A percentile compares a stretch with the other conserved stretches of the same genome.
Conservation (phyloP, 164 flowering plant genomes). For the Nymphaea colorata region DNA sequence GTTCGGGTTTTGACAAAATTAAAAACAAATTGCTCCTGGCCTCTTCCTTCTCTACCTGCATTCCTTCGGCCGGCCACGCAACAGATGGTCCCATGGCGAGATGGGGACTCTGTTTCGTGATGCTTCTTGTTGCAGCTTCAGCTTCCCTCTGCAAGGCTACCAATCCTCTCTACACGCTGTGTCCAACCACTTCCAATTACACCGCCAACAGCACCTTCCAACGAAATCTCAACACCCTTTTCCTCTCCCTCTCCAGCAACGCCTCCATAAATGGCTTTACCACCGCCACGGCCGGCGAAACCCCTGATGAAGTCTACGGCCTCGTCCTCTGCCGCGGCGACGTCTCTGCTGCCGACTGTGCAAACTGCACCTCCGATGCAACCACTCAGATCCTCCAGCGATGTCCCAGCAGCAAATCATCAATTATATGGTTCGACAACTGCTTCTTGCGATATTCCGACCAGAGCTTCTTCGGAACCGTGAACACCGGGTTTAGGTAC, state of each 20-base stretch:
- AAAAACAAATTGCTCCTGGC: too few species aligned
- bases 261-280: conserved; percentile 21
- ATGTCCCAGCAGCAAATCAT: conserved; percentile 27
- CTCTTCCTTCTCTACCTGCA: too few species aligned
- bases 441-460: conserved; percentile 33
- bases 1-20: too few species aligned
- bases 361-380: conserved; percentile 23
- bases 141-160: too few species aligned
- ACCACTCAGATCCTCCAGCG: conserved; percentile 11
- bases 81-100: too few species aligned
- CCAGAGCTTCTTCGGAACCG: conserved; percentile 21
- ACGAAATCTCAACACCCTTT: conserved; percentile 16
- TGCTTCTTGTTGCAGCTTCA: too few species aligned
- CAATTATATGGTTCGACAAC: conserved; percentile 30
- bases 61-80: too few species aligned
- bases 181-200: conserved; percentile 12
- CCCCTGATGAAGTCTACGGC: conserved; percentile 7
- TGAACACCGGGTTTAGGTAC: conserved; percentile 14
- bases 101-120: too few species aligned
- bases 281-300: conserved; percentile 2
- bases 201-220: conserved; percentile 7
- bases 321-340: conserved; percentile 42
- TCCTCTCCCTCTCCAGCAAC: conserved; percentile 8
- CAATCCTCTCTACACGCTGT: not conserved
- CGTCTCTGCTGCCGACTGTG: conserved; percentile 16